Percentiles rank a stretch among this genome's conserved stretches.
Conservation (phyloP, 306 rosid genomes). For the Corylus heterophylla region DNA sequence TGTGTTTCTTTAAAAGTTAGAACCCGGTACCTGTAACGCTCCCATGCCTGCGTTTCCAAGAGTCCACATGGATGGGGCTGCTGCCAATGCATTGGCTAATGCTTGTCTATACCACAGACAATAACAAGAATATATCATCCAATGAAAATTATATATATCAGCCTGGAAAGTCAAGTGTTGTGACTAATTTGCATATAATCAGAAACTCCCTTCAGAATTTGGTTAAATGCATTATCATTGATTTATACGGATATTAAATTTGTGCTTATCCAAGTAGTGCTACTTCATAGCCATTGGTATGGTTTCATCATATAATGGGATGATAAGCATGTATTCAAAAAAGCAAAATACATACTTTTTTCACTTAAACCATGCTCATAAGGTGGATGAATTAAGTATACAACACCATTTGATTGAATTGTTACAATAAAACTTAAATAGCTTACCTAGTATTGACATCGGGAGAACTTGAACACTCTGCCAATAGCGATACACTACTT, state of each 20-base stretch:
- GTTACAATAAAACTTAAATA: slow-evolving; percentile 16
- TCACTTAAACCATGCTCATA: neutral
- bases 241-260: too few species aligned
- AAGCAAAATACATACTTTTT: neutral
- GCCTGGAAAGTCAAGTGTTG: neutral
- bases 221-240: too few species aligned
- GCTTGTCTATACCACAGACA: slow-evolving; percentile 55
- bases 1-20: neutral
- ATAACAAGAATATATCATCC: neutral
- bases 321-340: neutral
- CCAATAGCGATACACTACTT: slow-evolving; percentile 76
- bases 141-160: neutral
- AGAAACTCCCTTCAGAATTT: neutral
- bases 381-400: slow-evolving; percentile 8
- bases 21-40: slow-evolving; percentile 72
- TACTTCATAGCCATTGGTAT: neutral
- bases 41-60: slow-evolving; percentile 99
- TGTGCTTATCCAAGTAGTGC: neutral
- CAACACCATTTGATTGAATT: neutral
- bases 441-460: slow-evolving; percentile 81
- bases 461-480: slow-evolving; percentile 90
- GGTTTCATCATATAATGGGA: neutral
- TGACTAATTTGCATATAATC: neutral
- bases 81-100: slow-evolving; percentile 80
- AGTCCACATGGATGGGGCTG: slow-evolving; percentile 98